Evolutionary conservation across 139 green algal species (phyloP), one percentile per base, ranked within the genome.

Genomic region (Haematococcus lacustris): DNA sequence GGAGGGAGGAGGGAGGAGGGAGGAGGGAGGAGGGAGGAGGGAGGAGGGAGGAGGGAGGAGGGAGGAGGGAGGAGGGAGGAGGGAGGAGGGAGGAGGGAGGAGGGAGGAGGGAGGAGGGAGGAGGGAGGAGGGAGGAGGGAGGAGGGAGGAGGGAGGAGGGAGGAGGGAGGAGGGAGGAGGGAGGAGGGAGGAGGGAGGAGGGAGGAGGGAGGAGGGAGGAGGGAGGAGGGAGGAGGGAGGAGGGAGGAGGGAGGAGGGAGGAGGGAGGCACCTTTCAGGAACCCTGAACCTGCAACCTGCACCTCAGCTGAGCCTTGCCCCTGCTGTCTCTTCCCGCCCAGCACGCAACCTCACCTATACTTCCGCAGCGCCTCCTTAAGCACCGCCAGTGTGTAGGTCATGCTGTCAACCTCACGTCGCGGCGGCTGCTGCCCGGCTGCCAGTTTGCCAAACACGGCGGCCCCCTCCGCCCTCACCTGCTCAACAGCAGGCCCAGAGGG

Each of bases 341-440:
- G 57, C 57, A 30, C 26, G 57, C 37, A 38, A n/a, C 3, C 59
- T 23, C 63, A 69, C 63, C 57, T 86, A 77, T 94, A 94, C 80
- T 91, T 89, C 61, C 90, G 82, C 66, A 94, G 73, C 33, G 80
- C 78, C 76, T 94, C 90, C 82, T 97, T 97, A 13, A 98, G 87
- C 64, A 91, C 88, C 0, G 81, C 72, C 35, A 94, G 82, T 7
- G 90, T 93, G 84, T 90, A 96, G 2, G 76, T 50, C 88, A 97
- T 93, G 69, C 75, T 59, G 57, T 88, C 85, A 40, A 91, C 83
- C 13, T 77, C 71, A 5, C 87, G 85, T 0, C 83, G 73, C 6
- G 87, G 80, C 5, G 83, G 53, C 26, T 30, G 38, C 38, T 80
- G 70, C 2, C 68, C 71, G 28, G 76, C 2, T 0, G 43, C 0